phyloP scores from a whole-genome alignment of 768 basidiomycete genomes.

The Auriscalpium microsporum region DNA sequence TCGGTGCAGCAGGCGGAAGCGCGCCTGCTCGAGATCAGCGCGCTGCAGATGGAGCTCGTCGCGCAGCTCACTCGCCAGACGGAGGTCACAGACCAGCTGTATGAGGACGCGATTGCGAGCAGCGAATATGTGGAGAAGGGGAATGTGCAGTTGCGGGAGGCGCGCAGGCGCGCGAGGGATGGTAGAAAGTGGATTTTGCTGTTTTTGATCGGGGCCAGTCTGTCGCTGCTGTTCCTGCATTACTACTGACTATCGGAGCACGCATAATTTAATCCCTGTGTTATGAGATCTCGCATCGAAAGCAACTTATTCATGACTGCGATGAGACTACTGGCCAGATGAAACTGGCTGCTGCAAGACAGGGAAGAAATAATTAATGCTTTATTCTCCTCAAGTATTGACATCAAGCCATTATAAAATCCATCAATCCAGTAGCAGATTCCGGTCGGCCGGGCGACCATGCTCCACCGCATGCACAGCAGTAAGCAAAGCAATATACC shows the following conservation, averaged over 20 bases:
- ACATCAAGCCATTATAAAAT: too few species aligned
- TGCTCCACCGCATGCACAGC: too few species aligned
- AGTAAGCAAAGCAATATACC: too few species aligned
- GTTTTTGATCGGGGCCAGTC: constrained; percentile 86
- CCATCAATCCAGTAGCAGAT: too few species aligned
- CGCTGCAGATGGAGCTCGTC: constrained; percentile 87
- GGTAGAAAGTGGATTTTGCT: constrained; percentile 83
- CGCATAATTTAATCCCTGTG: too few species aligned
- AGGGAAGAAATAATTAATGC: too few species aligned
- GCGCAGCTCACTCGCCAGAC: constrained; percentile 82
- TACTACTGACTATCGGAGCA: constrained; percentile 47
- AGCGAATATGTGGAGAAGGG: constrained; percentile 83
- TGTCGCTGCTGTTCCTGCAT: constrained; percentile 89
- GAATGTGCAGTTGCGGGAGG: constrained; percentile 84
- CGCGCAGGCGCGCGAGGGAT: constrained; percentile 78
- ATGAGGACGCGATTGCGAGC: constrained; percentile 88
- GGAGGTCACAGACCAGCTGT: constrained; percentile 87
- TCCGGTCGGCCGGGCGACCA: too few species aligned
- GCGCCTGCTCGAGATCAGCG: constrained; percentile 85
- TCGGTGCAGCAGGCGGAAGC: constrained; percentile 90
- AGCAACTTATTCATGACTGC: too few species aligned
- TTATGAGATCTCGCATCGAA: too few species aligned
- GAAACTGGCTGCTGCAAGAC: too few species aligned
- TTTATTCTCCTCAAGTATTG: too few species aligned
- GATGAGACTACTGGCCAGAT: too few species aligned